Conservation (phyloP, 2,329 filamentous ascomycete genomes). For the Colletotrichum higginsianum region DNA sequence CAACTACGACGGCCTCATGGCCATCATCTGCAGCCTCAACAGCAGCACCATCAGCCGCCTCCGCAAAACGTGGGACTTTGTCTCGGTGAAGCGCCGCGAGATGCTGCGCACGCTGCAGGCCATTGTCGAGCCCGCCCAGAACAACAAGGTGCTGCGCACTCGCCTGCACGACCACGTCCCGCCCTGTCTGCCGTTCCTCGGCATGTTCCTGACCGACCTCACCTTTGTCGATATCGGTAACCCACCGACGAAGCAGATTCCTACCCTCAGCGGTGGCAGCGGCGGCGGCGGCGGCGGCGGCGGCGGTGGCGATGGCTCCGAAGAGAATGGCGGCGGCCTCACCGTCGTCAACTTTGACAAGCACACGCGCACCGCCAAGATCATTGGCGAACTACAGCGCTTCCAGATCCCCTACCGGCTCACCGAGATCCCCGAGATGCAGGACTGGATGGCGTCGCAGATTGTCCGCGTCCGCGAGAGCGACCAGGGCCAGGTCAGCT, state of each 20-base stretch:
- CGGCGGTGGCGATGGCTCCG: slow-evolving; percentile 57
- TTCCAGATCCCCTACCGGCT: slow-evolving; percentile 96
- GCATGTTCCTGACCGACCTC: slow-evolving; percentile 95
- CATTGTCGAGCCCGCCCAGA: slow-evolving; percentile 91
- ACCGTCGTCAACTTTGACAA: slow-evolving; percentile 98
- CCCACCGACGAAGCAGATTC: slow-evolving; percentile 84
- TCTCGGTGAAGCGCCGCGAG: slow-evolving; percentile 87
- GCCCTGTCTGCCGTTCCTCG: slow-evolving; percentile 94
- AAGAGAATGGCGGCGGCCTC: slow-evolving; percentile 75
- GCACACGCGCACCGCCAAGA: slow-evolving; percentile 92
- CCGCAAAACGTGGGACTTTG: slow-evolving; percentile 90
- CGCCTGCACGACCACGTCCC: slow-evolving; percentile 89
- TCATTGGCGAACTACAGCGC: slow-evolving; percentile 94
- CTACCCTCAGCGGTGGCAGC: slow-evolving; percentile 59
- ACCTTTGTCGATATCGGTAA: slow-evolving; percentile 98
- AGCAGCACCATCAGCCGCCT: slow-evolving; percentile 91
- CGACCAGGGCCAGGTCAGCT: slow-evolving; percentile 68
- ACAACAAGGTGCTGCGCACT: slow-evolving; percentile 88
- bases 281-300: slow-evolving; percentile 73
- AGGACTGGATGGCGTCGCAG: slow-evolving; percentile 91
- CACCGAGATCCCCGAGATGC: slow-evolving; percentile 86
- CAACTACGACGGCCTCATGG: slow-evolving; percentile 98
- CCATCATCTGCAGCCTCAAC: slow-evolving; percentile 94
- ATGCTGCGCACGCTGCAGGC: slow-evolving; percentile 83
- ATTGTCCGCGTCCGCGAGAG: slow-evolving; percentile 80